Conservation (phyloP, 371 early-diverging fungal species). For the Blastocladiella emersonii region DNA sequence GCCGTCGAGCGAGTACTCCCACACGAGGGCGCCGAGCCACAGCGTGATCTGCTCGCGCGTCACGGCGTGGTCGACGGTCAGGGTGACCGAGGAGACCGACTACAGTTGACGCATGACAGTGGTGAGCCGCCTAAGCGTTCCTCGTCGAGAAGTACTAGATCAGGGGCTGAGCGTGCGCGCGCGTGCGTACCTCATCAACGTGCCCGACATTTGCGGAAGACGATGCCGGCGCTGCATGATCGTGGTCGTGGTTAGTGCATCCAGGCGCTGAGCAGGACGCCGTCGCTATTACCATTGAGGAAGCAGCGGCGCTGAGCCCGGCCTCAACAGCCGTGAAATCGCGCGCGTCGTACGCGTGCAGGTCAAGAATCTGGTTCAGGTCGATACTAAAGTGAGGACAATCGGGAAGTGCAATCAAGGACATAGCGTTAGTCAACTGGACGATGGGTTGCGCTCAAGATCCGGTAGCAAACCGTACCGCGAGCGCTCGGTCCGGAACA, state of each 20-base stretch:
- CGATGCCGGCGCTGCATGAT: too few species aligned
- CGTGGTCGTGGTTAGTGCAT: too few species aligned
- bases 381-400: not conserved
- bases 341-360: constrained; percentile 2
- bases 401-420: too few species aligned
- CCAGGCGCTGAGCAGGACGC: too few species aligned
- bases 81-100: not conserved
- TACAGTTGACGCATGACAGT: too few species aligned
- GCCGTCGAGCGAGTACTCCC: not conserved
- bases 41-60: not conserved
- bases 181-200: not conserved
- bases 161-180: too few species aligned
- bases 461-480: not conserved
- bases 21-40: not conserved
- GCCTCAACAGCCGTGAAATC: not conserved
- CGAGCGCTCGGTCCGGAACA: constrained; percentile 8
- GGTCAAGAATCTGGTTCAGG: not conserved
- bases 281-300: not conserved
- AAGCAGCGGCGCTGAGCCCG: not conserved
- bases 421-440: too few species aligned
- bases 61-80: not conserved
- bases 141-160: too few species aligned
- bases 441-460: not conserved
- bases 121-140: too few species aligned
- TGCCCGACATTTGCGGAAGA: too few species aligned